Percentiles rank a stretch among this genome's conserved stretches.
phyloP scores from a whole-genome alignment of 2,329 filamentous ascomycete genomes.

The Hypomyces perniciosus region DNA sequence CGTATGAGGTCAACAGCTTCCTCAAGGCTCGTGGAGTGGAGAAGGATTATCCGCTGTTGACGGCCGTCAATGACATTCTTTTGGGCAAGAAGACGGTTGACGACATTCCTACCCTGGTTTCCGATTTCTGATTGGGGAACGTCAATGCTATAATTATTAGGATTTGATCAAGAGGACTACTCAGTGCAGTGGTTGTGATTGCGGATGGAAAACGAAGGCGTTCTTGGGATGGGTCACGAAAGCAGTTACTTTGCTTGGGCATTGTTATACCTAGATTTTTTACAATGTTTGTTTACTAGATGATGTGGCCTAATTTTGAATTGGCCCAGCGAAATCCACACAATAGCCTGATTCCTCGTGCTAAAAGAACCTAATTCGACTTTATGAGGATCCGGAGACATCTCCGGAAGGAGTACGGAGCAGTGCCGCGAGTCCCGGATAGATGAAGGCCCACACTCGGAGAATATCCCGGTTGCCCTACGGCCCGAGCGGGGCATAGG shows the following conservation, averaged over 20 bases:
- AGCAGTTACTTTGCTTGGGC: not conserved
- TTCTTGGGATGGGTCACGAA: not conserved
- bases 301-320: not conserved
- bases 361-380: too few relatives aligned
- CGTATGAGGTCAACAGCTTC: slow-evolving; percentile 85
- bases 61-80: slow-evolving; percentile 75
- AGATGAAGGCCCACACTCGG: too few relatives aligned
- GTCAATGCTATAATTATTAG: slow-evolving; percentile 6
- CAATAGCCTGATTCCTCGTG: too few relatives aligned
- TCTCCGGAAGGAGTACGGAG: too few relatives aligned
- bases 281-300: not conserved
- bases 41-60: slow-evolving; percentile 85
- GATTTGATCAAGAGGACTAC: slow-evolving; percentile 2
- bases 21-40: slow-evolving; percentile 72
- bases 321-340: too few relatives aligned
- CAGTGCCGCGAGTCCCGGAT: too few relatives aligned
- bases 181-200: not conserved
- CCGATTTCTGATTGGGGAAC: slow-evolving; percentile 13
- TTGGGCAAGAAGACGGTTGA: slow-evolving; percentile 70
- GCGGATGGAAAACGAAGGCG: not conserved
- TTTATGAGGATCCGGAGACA: too few relatives aligned
- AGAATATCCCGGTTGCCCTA: too few relatives aligned
- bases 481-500: too few relatives aligned
- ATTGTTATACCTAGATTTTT: not conserved
- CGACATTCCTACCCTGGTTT: slow-evolving; percentile 69